Evolutionary conservation across 2,329 filamentous ascomycete genomes (phyloP).

Genomic region (Coniochaeta sp.): DNA sequence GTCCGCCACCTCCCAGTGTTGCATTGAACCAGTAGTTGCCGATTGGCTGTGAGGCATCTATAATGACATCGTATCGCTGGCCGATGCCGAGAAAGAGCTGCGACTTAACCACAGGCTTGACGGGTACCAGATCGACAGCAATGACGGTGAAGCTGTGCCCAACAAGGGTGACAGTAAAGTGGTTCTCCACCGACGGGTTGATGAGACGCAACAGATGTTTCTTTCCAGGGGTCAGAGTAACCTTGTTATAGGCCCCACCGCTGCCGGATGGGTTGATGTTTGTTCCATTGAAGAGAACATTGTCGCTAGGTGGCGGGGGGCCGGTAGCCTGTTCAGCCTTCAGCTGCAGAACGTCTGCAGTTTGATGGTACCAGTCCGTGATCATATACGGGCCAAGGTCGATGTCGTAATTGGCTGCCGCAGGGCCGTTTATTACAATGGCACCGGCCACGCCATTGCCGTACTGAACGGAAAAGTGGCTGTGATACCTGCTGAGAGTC

Average conservation of each 20-base stretch:
- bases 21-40: slow-evolving; percentile 34
- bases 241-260: slow-evolving; percentile 20
- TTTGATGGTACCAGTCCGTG: slow-evolving; percentile 40
- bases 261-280: slow-evolving; percentile 20
- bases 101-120: slow-evolving; percentile 39
- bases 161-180: slow-evolving; percentile 40
- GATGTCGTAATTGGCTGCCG: slow-evolving; percentile 41
- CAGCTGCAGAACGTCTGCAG: slow-evolving; percentile 19
- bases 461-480: slow-evolving; percentile 43
- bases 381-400: slow-evolving; percentile 44
- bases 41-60: slow-evolving; percentile 28
- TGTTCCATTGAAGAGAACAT: slow-evolving; percentile 35
- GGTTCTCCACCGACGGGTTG: slow-evolving; percentile 41
- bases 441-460: slow-evolving; percentile 44
- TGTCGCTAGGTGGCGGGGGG: slow-evolving; percentile 23
- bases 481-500: slow-evolving; percentile 32
- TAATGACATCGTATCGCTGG: slow-evolving; percentile 39
- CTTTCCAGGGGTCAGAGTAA: slow-evolving; percentile 30
- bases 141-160: slow-evolving; percentile 43
- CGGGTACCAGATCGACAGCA: slow-evolving; percentile 42
- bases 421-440: slow-evolving; percentile 43
- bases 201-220: slow-evolving; percentile 40
- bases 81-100: slow-evolving; percentile 44
- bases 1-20: slow-evolving; percentile 17
- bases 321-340: slow-evolving; percentile 14